Evolutionary conservation across 2,329 filamentous ascomycete species (phyloP), one percentile per base, ranked within the genome.

Genomic region (Teratosphaeria destructans): DNA sequence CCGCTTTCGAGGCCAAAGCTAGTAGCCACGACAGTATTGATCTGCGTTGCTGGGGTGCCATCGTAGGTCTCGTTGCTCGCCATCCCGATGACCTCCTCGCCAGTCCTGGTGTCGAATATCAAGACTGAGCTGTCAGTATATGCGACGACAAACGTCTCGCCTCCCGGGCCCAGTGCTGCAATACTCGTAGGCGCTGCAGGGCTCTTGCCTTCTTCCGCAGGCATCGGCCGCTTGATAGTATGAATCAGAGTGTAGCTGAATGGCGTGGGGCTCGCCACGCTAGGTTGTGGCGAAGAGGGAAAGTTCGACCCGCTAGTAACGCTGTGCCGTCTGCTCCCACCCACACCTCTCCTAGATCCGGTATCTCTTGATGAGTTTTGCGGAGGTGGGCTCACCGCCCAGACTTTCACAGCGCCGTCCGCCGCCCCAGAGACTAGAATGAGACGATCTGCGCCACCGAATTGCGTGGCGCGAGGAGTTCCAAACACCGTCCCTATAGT

Each of bases 261-360:
- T 0, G 91, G 89, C 2, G 89, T 94, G 62, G 84, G 86, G 23
- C 89, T 92, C 5, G 91, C 90, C 55, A 89, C 85, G 62, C 87
- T 95, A 5, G 93, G 90, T 72, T 96, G 93, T 2, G 93, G 93
- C 11, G 89, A 90, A 63, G 85, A 93, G 60, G 92, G 88, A 76
- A 95, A 96, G 61, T 89, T 92, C 56, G 90, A 95, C 52, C 93
- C 93, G 16, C 91, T 95, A 57, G 91, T 96, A 77, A 96, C 94
- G 27, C 91, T 96, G 74, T 96, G 91, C 62, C 93, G 82, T 58
- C 92, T 85, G 66, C 90, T 89, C 26, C 91, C 89, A 63, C 87
- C 85, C 58, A 80, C 74, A 49, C 84, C 85, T 68, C 89, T 82
- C 66, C 89, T 81, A 52, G 82, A 82, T 54, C 85, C 86, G 11